Evolutionary conservation across 2,329 filamentous ascomycete species (phyloP).

Genomic region (Chrysoporthe cubensis): DNA sequence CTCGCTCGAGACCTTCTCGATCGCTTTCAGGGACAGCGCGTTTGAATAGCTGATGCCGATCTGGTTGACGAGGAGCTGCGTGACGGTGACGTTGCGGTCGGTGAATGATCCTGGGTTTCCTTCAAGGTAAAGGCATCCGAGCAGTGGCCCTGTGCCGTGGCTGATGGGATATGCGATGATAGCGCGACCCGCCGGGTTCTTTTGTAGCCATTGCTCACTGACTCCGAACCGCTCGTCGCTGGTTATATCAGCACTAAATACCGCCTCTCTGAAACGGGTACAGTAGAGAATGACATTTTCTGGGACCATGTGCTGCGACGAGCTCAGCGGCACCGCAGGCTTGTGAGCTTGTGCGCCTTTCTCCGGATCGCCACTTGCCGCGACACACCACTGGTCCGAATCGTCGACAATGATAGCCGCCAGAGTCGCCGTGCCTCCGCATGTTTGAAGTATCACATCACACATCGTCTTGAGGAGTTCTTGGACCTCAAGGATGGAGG

Average conservation of each 20-base stretch:
- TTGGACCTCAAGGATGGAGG: slow-evolving; percentile 76
- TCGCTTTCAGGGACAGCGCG: slow-evolving; percentile 67
- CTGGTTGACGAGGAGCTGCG: slow-evolving; percentile 76
- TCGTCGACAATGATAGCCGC: slow-evolving; percentile 77
- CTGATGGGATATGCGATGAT: slow-evolving; percentile 75
- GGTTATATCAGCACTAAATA: slow-evolving; percentile 74
- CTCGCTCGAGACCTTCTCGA: slow-evolving; percentile 77
- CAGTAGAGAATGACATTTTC: slow-evolving; percentile 79
- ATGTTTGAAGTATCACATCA: slow-evolving; percentile 78
- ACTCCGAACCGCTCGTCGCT: slow-evolving; percentile 79
- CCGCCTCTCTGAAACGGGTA: slow-evolving; percentile 73
- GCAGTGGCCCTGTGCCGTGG: slow-evolving; percentile 70
- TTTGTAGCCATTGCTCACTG: slow-evolving; percentile 67
- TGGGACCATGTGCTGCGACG: slow-evolving; percentile 67
- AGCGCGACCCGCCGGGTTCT: slow-evolving; percentile 71
- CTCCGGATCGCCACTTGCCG: slow-evolving; percentile 74
- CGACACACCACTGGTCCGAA: slow-evolving; percentile 71
- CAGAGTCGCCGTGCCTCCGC: slow-evolving; percentile 69
- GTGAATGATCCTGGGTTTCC: slow-evolving; percentile 76
- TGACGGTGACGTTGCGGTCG: slow-evolving; percentile 66
- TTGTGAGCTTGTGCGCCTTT: slow-evolving; percentile 68
- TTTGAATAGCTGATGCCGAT: slow-evolving; percentile 75
- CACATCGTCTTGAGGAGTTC: slow-evolving; percentile 79
- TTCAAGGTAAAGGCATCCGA: slow-evolving; percentile 78
- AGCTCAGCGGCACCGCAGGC: slow-evolving; percentile 65